Evolutionary conservation across 2,329 filamentous ascomycete genomes (phyloP).

Genomic region (Ophiocordyceps polyrhachis-furcata): DNA sequence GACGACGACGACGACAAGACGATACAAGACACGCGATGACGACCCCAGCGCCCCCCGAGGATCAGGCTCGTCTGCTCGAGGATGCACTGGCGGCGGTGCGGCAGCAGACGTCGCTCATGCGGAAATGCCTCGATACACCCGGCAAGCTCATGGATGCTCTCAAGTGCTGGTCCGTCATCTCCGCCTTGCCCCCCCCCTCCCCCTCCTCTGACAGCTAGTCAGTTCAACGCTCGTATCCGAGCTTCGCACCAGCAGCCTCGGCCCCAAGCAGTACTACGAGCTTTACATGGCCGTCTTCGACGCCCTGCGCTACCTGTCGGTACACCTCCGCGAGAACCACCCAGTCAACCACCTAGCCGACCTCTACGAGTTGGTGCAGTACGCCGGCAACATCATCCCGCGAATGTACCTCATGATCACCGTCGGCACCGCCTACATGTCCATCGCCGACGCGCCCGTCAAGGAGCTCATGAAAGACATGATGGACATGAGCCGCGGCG

Average conservation of each 20-base stretch:
- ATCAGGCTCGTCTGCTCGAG: constrained; percentile 84
- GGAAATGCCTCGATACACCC: constrained; percentile 88
- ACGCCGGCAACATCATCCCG: constrained; percentile 94
- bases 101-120: constrained; percentile 94
- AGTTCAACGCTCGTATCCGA: constrained; percentile 98
- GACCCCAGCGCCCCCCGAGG: constrained; percentile 48
- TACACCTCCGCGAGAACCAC: constrained; percentile 92
- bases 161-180: constrained; percentile 75
- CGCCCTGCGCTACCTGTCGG: constrained; percentile 85
- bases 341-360: constrained; percentile 96
- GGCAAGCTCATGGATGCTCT: constrained; percentile 99
- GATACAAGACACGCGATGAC: constrained; percentile 15
- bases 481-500: constrained; percentile 99
- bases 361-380: constrained; percentile 92
- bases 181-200: background rate
- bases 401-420: constrained; percentile 98
- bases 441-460: constrained; percentile 90
- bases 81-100: constrained; percentile 92
- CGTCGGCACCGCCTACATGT: constrained; percentile 97
- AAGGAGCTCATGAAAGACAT: constrained; percentile 99
- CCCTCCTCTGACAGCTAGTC: constrained; percentile 1
- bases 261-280: constrained; percentile 99
- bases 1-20: background rate
- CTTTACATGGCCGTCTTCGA: constrained; percentile 99
- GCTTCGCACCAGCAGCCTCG: constrained; percentile 84